phyloP scores from a whole-genome alignment of 306 rosid genomes.

The Oemleria cerasiformis region DNA sequence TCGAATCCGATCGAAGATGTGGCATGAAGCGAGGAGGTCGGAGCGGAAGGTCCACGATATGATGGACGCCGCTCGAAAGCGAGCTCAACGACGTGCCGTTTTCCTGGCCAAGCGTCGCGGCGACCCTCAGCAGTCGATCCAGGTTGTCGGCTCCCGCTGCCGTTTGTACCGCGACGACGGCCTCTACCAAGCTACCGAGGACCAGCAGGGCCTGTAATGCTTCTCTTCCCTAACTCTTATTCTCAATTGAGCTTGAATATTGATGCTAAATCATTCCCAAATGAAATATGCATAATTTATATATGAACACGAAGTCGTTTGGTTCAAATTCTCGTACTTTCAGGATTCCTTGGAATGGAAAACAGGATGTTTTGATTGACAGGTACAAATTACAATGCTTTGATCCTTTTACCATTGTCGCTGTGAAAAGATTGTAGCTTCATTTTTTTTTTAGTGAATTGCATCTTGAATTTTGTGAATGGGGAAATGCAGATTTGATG shows the following conservation, averaged over 20 bases:
- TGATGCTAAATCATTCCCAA: not conserved
- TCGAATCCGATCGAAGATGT: conserved; percentile 43
- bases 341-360: conserved; percentile 99
- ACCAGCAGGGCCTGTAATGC: conserved; percentile 95
- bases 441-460: not conserved
- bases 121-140: conserved; percentile 92
- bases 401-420: not conserved
- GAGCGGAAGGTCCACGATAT: conserved; percentile 97
- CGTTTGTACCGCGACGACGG: conserved; percentile 88
- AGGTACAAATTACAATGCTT: conserved; percentile 38
- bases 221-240: conserved; percentile 5
- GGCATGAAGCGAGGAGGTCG: conserved; percentile 98
- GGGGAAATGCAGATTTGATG: conserved; percentile 68
- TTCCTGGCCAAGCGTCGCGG: conserved; percentile 93
- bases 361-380: conserved; percentile 86
- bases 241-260: not conserved
- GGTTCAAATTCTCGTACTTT: not conserved
- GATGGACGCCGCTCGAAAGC: conserved; percentile 99
- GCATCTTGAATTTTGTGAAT: conserved; percentile 14
- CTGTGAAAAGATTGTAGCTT: not conserved
- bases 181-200: conserved; percentile 87
- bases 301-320: not conserved
- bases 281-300: not conserved
- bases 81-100: conserved; percentile 93
- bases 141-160: conserved; percentile 64